A percentile compares a stretch with the other conserved stretches of the same genome.
phyloP scores from a whole-genome alignment of 2,329 filamentous ascomycete species.

The Exophiala lecanii-corni region DNA sequence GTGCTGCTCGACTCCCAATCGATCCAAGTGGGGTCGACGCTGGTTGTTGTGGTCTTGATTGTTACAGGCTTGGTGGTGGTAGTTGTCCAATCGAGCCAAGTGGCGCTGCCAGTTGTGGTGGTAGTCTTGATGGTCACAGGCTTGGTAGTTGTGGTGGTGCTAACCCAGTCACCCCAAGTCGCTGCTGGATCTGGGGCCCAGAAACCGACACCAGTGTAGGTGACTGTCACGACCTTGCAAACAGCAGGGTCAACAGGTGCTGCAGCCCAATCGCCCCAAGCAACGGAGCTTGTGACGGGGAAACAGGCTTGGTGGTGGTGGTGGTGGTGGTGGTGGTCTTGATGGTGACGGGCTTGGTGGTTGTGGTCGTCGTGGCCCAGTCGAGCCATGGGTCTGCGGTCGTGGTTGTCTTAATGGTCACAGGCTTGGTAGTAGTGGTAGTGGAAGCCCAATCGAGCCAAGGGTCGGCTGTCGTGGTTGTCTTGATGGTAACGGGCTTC shows the following conservation, averaged over 20 bases:
- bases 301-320: background rate
- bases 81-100: constrained; percentile 4
- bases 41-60: background rate
- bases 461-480: background rate
- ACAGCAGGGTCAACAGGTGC: background rate
- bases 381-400: background rate
- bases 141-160: background rate
- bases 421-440: background rate
- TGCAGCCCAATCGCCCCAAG: constrained; percentile 1
- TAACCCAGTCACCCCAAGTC: constrained; percentile 11
- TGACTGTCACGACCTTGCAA: constrained; percentile 19
- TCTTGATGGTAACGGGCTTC: background rate
- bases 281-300: background rate
- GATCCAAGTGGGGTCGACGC: constrained; percentile 2
- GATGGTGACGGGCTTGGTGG: background rate
- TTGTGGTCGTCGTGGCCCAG: background rate
- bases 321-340: background rate
- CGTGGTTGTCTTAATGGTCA: background rate
- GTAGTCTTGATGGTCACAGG: background rate
- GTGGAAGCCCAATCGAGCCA: background rate
- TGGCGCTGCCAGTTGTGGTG: constrained; percentile 3
- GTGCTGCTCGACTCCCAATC: constrained; percentile 8
- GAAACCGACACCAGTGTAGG: constrained; percentile 7
- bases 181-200: constrained; percentile 11
- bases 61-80: constrained; percentile 1